phyloP scores from a whole-genome alignment of 495 filamentous ascomycete genomes.

The Glutinoglossum americanum region DNA sequence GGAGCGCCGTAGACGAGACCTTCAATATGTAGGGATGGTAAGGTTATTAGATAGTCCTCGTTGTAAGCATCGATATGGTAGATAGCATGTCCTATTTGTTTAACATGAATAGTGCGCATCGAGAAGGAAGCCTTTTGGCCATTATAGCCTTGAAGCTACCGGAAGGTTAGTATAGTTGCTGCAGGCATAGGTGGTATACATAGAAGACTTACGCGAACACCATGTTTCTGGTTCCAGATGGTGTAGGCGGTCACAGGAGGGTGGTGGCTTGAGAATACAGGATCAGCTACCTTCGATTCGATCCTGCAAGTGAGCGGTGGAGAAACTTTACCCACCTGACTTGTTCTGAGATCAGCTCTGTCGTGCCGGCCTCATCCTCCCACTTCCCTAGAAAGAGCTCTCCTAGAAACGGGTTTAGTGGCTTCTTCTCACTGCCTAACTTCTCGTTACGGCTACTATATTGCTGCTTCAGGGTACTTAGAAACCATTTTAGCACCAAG shows the following conservation, averaged over 20 bases:
- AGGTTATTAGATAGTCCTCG: conserved; percentile 75
- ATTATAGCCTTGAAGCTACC: conserved; percentile 74
- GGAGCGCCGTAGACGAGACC: conserved; percentile 78
- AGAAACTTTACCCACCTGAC: conserved; percentile 34
- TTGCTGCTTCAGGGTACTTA: conserved; percentile 85
- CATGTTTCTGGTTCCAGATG: conserved; percentile 67
- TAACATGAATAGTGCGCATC: conserved; percentile 67
- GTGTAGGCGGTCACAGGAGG: conserved; percentile 93
- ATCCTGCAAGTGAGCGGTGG: background rate
- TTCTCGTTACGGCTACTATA: conserved; percentile 84
- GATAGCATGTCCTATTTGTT: conserved; percentile 89
- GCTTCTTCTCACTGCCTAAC: conserved; percentile 90
- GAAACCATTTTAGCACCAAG: conserved; percentile 89
- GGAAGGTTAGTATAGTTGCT: conserved; percentile 1
- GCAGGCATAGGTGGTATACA: background rate
- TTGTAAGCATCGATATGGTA: conserved; percentile 46
- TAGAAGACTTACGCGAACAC: conserved; percentile 34
- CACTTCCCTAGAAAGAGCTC: conserved; percentile 82
- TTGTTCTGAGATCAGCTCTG: conserved; percentile 46
- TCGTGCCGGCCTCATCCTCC: conserved; percentile 53
- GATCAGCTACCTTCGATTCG: background rate
- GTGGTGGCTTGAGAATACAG: conserved; percentile 46
- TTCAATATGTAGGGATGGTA: conserved; percentile 85
- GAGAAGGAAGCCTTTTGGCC: conserved; percentile 93
- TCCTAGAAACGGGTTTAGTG: conserved; percentile 51